Evolutionary conservation across 345 rosid genomes (phyloP).

Genomic region (Sonneratia caseolaris): DNA sequence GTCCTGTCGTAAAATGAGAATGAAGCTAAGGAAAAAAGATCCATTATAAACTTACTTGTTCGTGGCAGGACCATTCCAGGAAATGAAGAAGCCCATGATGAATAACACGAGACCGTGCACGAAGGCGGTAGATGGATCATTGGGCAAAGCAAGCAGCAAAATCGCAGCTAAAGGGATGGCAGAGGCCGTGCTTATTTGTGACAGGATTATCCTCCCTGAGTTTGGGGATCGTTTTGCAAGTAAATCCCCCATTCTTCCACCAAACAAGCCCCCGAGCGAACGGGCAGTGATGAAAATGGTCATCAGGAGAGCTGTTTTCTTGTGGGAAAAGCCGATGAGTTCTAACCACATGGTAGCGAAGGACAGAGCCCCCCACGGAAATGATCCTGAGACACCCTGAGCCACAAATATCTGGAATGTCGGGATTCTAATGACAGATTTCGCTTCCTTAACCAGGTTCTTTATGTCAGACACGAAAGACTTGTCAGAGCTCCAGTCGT

Average conservation of each 20-base stretch:
- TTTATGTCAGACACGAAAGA: slow-evolving; percentile 47
- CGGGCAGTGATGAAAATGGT: slow-evolving; percentile 45
- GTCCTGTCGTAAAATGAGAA: too few species aligned
- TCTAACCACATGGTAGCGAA: slow-evolving; percentile 91
- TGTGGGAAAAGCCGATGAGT: slow-evolving; percentile 70
- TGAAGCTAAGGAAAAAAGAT: too few species aligned
- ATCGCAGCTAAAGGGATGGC: slow-evolving; percentile 79
- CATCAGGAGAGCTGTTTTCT: slow-evolving; percentile 48
- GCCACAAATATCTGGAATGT: slow-evolving; percentile 86
- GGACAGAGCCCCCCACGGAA: slow-evolving; percentile 87
- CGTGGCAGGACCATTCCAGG: slow-evolving; percentile 91
- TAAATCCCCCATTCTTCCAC: slow-evolving; percentile 74
- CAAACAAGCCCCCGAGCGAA: slow-evolving; percentile 74
- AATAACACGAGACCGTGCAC: slow-evolving; percentile 51
- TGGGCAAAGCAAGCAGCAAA: slow-evolving; percentile 61
- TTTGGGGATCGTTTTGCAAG: slow-evolving; percentile 53
- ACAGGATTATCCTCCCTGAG: slow-evolving; percentile 68
- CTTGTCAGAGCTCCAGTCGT: slow-evolving; percentile 24
- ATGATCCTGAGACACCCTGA: slow-evolving; percentile 72
- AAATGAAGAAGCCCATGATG: slow-evolving; percentile 48
- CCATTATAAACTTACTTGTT: slow-evolving; percentile 45
- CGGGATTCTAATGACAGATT: slow-evolving; percentile 37
- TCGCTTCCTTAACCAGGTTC: slow-evolving; percentile 46
- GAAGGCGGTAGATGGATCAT: slow-evolving; percentile 57
- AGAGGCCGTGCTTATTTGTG: slow-evolving; percentile 79